These are phyloP conservation scores for Emericellopsis cladophorae DNA, from an alignment of 2,329 filamentous ascomycete genomes.

Conservation along the genomic window DNA sequence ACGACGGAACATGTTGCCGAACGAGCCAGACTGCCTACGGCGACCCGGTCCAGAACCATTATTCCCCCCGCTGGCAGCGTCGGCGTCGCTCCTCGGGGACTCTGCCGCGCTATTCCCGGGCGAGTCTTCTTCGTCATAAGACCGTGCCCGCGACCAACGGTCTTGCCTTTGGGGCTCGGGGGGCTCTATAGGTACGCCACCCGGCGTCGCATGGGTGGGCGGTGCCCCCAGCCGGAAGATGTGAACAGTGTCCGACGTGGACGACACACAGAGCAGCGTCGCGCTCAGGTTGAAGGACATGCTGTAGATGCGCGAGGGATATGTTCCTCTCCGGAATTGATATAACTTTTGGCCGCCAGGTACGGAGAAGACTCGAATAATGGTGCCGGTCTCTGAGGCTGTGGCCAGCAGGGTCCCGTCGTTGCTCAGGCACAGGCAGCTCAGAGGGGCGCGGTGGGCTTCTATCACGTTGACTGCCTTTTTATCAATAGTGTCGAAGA, in stretches of 20 bases:
- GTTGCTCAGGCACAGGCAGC: conserved; percentile 81
- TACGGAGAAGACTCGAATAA: conserved; percentile 90
- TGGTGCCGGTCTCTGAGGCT: conserved; percentile 92
- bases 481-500: conserved; percentile 80
- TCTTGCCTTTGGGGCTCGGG: conserved; percentile 29
- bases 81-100: conserved; percentile 29
- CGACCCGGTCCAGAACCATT: conserved; percentile 9
- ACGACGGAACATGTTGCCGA: conserved; percentile 82
- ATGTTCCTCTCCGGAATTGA: conserved; percentile 90
- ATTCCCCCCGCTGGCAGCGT: background rate
- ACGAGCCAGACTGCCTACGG: conserved; percentile 55
- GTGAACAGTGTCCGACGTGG: conserved; percentile 90
- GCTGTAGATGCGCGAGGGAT: conserved; percentile 91
- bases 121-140: conserved; percentile 32
- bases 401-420: conserved; percentile 88
- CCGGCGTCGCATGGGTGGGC: conserved; percentile 21
- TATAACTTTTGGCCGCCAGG: conserved; percentile 87
- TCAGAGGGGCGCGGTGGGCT: conserved; percentile 83
- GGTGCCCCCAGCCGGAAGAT: conserved; percentile 70
- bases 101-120: conserved; percentile 33
- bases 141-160: conserved; percentile 40
- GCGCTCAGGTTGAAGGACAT: conserved; percentile 98
- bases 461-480: conserved; percentile 94
- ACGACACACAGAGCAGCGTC: conserved; percentile 88
- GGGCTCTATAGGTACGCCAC: conserved; percentile 21